Conservation (phyloP, 805 yeast species). For the Peterozyma xylosa region DNA sequence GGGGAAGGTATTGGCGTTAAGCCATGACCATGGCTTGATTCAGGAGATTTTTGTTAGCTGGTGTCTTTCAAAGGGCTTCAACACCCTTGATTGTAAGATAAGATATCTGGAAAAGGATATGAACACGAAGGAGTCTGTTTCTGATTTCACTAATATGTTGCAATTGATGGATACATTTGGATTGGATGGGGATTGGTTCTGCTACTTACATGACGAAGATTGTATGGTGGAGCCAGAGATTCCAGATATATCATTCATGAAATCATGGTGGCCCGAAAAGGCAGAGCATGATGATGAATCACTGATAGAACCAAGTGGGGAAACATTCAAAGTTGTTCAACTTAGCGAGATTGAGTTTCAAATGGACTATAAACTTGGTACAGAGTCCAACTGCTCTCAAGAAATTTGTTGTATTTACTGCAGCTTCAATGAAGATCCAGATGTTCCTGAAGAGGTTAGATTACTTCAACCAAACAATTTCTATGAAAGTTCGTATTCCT, state of each 20-base stretch:
- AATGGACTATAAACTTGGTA: slow-evolving; percentile 28
- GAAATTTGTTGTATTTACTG: slow-evolving; percentile 33
- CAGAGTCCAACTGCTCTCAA: slow-evolving; percentile 32
- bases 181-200: slow-evolving; percentile 21
- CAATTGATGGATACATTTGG: slow-evolving; percentile 18
- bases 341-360: slow-evolving; percentile 33
- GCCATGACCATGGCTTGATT: slow-evolving; percentile 15
- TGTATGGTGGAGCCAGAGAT: slow-evolving; percentile 10
- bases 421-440: slow-evolving; percentile 18
- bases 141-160: slow-evolving; percentile 18
- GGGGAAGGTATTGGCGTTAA: slow-evolving; percentile 12
- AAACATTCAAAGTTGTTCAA: slow-evolving; percentile 30
- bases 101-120: slow-evolving; percentile 14
- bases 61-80: slow-evolving; percentile 17
- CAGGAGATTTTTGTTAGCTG: slow-evolving; percentile 15
- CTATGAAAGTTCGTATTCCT: slow-evolving; percentile 25
- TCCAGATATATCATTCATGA: slow-evolving; percentile 5
- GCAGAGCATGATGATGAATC: too few species aligned
- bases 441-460: too few species aligned
- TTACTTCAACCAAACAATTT: slow-evolving; percentile 14
- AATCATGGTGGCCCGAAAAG: slow-evolving; percentile 8
- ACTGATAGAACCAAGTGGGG: background rate
- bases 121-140: slow-evolving; percentile 12
- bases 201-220: slow-evolving; percentile 16
- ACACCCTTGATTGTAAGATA: slow-evolving; percentile 11